Base-by-base conservation (phyloP, 1,284 basidiomycete species). In the Microbotryum lychnidis-dioicae region DNA sequence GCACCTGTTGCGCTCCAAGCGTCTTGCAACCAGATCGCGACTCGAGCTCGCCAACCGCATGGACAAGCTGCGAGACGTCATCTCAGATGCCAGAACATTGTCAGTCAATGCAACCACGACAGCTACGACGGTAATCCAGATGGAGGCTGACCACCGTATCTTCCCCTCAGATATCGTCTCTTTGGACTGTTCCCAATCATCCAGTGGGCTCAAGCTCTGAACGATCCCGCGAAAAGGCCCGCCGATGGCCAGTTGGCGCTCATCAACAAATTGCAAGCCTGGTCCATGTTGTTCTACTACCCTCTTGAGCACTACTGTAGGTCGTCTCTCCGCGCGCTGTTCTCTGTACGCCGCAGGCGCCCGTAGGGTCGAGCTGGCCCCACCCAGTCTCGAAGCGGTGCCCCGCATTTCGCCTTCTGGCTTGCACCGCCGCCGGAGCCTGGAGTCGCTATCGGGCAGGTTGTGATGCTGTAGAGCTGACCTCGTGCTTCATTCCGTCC, bases 261-360 rank as follows among this genome's bases (percentile, higher is more conserved):
- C 10, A 86, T 91, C 54, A 87, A 91, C 71, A 83, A 87, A 29
- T 76, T 89, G 10, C 88, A 91, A 73, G 87, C 84, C 21, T 87
- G 87, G 84, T 83, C 85, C 1, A 89, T 91, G 87, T 77, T 91
- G 21, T 80, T 78, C 1, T 91, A 87, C 77, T 91, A 87, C 71
- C 87, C 87, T 2, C 79, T 91, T 56, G 87, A 91, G 71, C 87
- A 90, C 70, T 74, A 87, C 37, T 85, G 69, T 69, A 37, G 49
- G 70, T 55, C 14, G 3, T 6, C 12, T 9, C 53, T n/a, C 10
- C 33, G 29, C 37, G 37, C 37, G 12, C 37, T 42, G 16, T 18
- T 42, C 16, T 3, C 37, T 10, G 5, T 18, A 12, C 16, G 37
- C 37, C 12, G 37, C 12, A 18, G 37, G 9, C 37, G 14, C 37